Evolutionary conservation across 2,329 filamentous ascomycete genomes (phyloP).

Genomic region (Botrytis byssoidea): DNA sequence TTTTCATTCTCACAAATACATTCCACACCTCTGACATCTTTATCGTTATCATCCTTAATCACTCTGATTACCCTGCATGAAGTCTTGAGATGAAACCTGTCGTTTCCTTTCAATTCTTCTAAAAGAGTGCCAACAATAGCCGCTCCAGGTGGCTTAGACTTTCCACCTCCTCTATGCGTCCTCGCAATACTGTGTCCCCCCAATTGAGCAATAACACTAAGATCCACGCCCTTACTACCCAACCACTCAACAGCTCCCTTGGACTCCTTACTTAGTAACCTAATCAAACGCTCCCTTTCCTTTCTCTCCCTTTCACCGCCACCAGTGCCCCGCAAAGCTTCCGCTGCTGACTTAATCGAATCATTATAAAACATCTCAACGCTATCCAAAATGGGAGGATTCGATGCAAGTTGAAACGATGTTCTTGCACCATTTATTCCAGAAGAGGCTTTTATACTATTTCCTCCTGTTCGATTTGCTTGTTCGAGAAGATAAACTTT

Average conservation of each 20-base stretch:
- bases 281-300: slow-evolving; percentile 47
- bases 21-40: slow-evolving; percentile 52
- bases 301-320: not conserved
- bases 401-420: slow-evolving; percentile 48
- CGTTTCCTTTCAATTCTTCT: slow-evolving; percentile 48
- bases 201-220: slow-evolving; percentile 56
- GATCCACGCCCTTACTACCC: slow-evolving; percentile 54
- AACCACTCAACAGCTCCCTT: slow-evolving; percentile 56
- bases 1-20: slow-evolving; percentile 41
- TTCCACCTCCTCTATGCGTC: slow-evolving; percentile 57
- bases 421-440: slow-evolving; percentile 64
- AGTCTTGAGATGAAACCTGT: slow-evolving; percentile 52
- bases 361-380: slow-evolving; percentile 49
- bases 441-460: slow-evolving; percentile 65
- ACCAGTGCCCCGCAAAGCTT: slow-evolving; percentile 24
- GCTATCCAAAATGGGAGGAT: slow-evolving; percentile 40
- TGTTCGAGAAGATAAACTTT: slow-evolving; percentile 60
- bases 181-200: slow-evolving; percentile 57
- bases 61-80: slow-evolving; percentile 54
- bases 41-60: slow-evolving; percentile 36
- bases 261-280: slow-evolving; percentile 49
- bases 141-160: slow-evolving; percentile 54
- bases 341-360: slow-evolving; percentile 57
- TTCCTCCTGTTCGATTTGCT: slow-evolving; percentile 58
- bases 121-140: slow-evolving; percentile 57